Evolutionary conservation across 2,329 filamentous ascomycete genomes (phyloP).

Genomic region (Neofusicoccum umdonicola): DNA sequence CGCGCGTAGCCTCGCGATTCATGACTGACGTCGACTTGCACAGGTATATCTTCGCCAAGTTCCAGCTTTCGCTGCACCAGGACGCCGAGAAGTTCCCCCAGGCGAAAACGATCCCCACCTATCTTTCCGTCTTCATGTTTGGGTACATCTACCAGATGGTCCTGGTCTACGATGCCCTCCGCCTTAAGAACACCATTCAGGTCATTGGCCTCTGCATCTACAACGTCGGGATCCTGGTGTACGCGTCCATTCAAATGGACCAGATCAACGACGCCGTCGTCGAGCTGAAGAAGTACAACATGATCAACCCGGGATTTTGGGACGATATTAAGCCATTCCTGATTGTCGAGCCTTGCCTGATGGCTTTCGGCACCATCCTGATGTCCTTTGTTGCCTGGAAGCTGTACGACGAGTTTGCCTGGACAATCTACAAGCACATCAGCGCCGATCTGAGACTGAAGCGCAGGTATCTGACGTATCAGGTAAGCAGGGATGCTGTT

Average conservation of each 20-base stretch:
- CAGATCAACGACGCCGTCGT: constrained; percentile 76
- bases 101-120: constrained; percentile 78
- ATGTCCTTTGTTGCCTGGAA: constrained; percentile 86
- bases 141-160: constrained; percentile 90
- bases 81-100: constrained; percentile 40
- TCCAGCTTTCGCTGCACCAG: constrained; percentile 62
- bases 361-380: constrained; percentile 69
- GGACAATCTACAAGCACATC: constrained; percentile 99
- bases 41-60: constrained; percentile 87
- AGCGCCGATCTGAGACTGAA: constrained; percentile 97
- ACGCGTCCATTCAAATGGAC: constrained; percentile 88
- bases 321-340: constrained; percentile 68
- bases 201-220: constrained; percentile 92
- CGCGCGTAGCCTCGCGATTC: neutral
- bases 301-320: constrained; percentile 62
- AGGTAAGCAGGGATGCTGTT: constrained; percentile 58
- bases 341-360: constrained; percentile 79
- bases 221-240: constrained; percentile 87
- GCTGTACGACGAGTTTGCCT: constrained; percentile 96
- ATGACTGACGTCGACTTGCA: neutral
- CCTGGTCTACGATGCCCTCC: constrained; percentile 88
- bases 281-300: constrained; percentile 47
- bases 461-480: constrained; percentile 91
- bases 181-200: constrained; percentile 97
- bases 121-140: constrained; percentile 94